Percentiles rank a stretch among this genome's conserved stretches.
Conservation (phyloP, 768 basidiomycete species). For the Cytidiella melzeri region DNA sequence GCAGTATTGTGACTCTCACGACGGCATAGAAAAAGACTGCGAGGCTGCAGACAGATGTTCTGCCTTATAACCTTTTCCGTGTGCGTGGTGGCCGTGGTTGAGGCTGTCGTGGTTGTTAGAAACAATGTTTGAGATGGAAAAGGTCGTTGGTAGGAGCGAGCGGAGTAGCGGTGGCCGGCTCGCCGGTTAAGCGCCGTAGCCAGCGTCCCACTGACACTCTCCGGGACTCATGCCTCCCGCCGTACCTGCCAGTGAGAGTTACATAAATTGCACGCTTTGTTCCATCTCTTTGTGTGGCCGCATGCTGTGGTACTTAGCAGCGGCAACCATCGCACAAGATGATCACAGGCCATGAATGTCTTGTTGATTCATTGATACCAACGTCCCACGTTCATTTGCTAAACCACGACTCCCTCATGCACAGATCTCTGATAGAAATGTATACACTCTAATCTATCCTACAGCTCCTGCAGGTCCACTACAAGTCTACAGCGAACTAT, state of each 20-base stretch:
- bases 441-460: neutral
- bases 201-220: neutral
- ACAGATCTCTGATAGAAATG: neutral
- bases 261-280: neutral
- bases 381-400: neutral
- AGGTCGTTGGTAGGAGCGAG: neutral
- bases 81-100: no score
- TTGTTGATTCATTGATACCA: neutral
- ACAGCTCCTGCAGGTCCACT: neutral
- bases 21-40: no score
- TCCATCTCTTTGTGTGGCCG: neutral
- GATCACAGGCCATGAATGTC: neutral
- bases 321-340: neutral
- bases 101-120: no score
- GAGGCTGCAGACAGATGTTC: no score
- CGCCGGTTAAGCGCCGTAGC: neutral
- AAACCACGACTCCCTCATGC: neutral
- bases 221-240: slow-evolving; percentile 1
- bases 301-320: neutral
- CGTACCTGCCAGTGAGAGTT: neutral
- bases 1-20: no score
- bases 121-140: no score
- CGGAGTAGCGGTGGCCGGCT: neutral
- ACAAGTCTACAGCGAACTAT: neutral
- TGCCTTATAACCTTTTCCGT: no score